Base-by-base conservation (phyloP, 1,284 basidiomycete species). In the Ceratorhiza oryzae-sativae region DNA sequence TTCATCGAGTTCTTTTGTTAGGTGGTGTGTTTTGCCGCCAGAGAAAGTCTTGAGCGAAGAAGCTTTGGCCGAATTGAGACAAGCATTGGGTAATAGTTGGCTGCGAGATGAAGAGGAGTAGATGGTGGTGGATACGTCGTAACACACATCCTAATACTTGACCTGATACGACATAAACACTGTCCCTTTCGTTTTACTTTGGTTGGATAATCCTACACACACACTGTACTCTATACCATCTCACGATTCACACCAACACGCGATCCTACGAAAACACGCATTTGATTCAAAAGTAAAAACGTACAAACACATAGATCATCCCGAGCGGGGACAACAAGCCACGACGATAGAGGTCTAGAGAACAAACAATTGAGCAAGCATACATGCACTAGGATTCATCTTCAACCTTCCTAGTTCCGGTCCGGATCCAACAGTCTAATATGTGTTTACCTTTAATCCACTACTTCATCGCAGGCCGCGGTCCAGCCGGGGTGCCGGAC, bases 11-110 rank as follows among this genome's bases (percentile, higher is more conserved):
- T 41, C 18, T 20, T 12, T 49, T 20, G 8, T 23, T 65, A 65
- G 62, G 48, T 65, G 62, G 62, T 65, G 62, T 18, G 62, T 65
- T 2, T 32, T 65, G 15, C 62, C 62, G 25, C 62, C 62, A 3
- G 62, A 65, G 45, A 65, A 65, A 32, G 1, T 2, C 2, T 32
- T 65, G 48, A 65, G 62, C 48, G 62, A 65, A 34, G 62, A 65
- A 3, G 62, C 62, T 2, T 18, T 65, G 62, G 62, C 36, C 34
- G 62, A 65, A 25, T 53, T 65, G 48, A 51, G 48, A 18, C 20
- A 53, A 39, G 62, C 62, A 8, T 34, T 65, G 27, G 62, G 62
- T 12, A 12, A 65, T 30, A 20, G 4, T 20, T 65, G 62, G 62
- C 23, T 65, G 48, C 36, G 30, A 13, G 62, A 65, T 30, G 62